Base-by-base conservation (phyloP, 352 stramenopile species). In the Globisporangium spinosum region DNA sequence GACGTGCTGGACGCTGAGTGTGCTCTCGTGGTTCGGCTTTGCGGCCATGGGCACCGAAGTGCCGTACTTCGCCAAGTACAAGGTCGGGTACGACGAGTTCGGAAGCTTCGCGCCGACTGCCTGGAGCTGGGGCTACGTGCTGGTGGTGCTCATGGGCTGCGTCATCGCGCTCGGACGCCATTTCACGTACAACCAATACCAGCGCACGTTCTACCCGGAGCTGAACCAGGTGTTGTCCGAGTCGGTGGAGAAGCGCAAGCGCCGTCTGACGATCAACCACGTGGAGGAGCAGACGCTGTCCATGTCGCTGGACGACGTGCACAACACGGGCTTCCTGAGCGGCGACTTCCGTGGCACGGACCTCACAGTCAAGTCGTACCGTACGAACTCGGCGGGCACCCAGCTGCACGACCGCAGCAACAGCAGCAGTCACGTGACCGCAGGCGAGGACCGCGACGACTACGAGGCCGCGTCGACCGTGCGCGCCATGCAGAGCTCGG, bases 61-160 rank as follows among this genome's bases (percentile, higher is more conserved):
- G 1, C 34, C 75, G 1, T 93, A 79, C 57, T 90, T 93, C 55
- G 77, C 81, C 0, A 75, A 69, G 5, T 78, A 85, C 49, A 94
- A 93, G 72, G 76, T 94, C 5, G 81, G 77, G 22, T 94, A 93
- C 72, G 86, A 94, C 65, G 86, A 94, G 65, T 94, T 80, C 59
- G 86, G 86, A 3, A 59, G 83, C 6, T 94, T 94, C 61, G 58
- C 67, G 1, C 86, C 86, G 0, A 93, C 86, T 0, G 78, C 75
- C 2, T 59, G 69, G 57, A 85, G 75, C 9, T 79, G 75, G 43
- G 84, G 81, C 27, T 94, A 89, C 64, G 66, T 89, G 38, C 60
- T 94, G 5, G 73, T 94, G 13, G 32, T 94, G 22, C 49, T 90
- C 45, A 86, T 93, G 68, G 86, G 86, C 22, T 91, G 83, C 35